phyloP scores from a whole-genome alignment of 2,329 filamentous ascomycete genomes.

The Penicillium sp. region DNA sequence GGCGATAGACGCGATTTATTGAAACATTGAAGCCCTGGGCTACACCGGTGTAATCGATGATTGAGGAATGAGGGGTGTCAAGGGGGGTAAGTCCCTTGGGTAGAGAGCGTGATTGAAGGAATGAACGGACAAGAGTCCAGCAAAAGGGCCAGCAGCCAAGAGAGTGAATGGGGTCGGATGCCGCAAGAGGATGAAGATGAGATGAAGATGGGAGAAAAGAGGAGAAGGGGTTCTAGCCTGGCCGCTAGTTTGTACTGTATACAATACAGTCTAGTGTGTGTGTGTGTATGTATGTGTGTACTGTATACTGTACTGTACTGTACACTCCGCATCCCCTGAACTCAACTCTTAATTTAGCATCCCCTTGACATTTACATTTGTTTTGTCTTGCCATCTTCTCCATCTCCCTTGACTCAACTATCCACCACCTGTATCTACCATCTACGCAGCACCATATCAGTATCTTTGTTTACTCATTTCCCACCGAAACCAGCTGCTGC shows the following conservation, averaged over 20 bases:
- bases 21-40: slow-evolving; percentile 21
- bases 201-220: slow-evolving; percentile 24
- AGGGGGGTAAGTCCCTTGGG: neutral
- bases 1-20: slow-evolving; percentile 6
- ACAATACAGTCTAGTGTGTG: slow-evolving; percentile 2
- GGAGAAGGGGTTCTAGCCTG: slow-evolving; percentile 27
- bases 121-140: slow-evolving; percentile 30
- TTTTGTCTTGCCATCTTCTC: slow-evolving; percentile 7
- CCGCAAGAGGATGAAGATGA: slow-evolving; percentile 7
- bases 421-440: no score
- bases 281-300: neutral
- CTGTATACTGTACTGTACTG: slow-evolving; percentile 10
- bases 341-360: slow-evolving; percentile 3
- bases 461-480: neutral
- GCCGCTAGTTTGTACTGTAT: slow-evolving; percentile 7
- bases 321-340: slow-evolving; percentile 2
- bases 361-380: neutral
- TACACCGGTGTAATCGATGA: neutral
- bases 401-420: no score
- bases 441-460: neutral
- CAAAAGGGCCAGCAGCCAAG: slow-evolving; percentile 32
- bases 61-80: neutral
- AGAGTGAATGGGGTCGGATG: slow-evolving; percentile 23
- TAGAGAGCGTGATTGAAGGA: slow-evolving; percentile 24
- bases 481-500: neutral